Percentiles rank a stretch among this genome's conserved stretches.
Conservation (phyloP, 2,329 filamentous ascomycete genomes). For the Coniochaeta hoffmannii region DNA sequence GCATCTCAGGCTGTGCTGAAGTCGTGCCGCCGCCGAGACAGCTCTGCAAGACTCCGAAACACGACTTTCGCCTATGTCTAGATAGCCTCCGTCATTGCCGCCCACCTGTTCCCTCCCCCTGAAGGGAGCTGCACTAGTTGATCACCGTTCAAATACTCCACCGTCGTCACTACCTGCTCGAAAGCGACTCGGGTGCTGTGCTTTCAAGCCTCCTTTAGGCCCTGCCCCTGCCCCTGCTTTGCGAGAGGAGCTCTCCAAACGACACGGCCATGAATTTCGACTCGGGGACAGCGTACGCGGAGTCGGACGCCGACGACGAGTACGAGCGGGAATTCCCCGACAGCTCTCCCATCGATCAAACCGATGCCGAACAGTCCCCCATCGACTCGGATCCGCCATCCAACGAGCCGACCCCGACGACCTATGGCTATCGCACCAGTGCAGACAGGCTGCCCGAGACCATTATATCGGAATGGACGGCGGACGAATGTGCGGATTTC, state of each 20-base stretch:
- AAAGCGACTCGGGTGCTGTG: not conserved
- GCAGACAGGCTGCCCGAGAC: conserved; percentile 64
- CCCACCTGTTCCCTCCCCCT: not conserved
- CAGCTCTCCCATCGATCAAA: conserved; percentile 57
- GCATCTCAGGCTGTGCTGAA: not conserved
- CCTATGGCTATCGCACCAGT: conserved; percentile 60
- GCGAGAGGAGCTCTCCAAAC: conserved; percentile 1
- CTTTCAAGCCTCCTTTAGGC: not conserved
- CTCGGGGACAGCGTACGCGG: conserved; percentile 61
- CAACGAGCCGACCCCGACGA: conserved; percentile 71
- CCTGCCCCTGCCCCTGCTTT: too few relatives aligned
- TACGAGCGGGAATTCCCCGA: conserved; percentile 67
- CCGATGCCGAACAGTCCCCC: conserved; percentile 61
- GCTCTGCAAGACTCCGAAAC: conserved; percentile 1
- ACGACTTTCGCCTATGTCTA: not conserved
- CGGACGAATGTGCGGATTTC: conserved; percentile 86
- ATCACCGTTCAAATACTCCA: not conserved
- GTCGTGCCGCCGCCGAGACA: not conserved
- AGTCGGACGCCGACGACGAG: conserved; percentile 77
- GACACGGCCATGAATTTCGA: conserved; percentile 17
- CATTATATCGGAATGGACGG: conserved; percentile 72
- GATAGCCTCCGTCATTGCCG: not conserved
- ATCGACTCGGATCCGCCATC: conserved; percentile 66
- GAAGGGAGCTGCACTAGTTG: not conserved
- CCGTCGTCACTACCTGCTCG: not conserved